Evolutionary conservation across 2,329 filamentous ascomycete species (phyloP).

Genomic region (Aspergillus pseudotamarii): DNA sequence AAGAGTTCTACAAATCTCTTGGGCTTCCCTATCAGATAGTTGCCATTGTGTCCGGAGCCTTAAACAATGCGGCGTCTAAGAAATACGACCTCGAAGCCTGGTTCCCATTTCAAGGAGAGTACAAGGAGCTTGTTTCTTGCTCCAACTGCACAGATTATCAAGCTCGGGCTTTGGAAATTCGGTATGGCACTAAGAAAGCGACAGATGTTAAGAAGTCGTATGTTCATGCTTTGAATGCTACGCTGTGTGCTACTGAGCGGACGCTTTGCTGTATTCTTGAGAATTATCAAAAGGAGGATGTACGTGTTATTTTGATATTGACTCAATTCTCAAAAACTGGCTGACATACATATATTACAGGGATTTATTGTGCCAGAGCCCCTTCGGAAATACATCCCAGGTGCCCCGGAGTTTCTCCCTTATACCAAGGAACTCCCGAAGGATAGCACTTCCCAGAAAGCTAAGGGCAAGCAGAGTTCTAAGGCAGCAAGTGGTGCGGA

Average conservation of each 20-base stretch:
- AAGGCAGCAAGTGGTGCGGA: constrained; percentile 33
- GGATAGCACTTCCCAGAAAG: constrained; percentile 66
- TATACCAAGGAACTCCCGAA: constrained; percentile 85
- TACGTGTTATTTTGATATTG: constrained; percentile 42
- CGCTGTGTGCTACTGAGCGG: constrained; percentile 85
- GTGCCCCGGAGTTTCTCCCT: constrained; percentile 83
- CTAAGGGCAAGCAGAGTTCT: constrained; percentile 44
- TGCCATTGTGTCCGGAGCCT: constrained; percentile 90
- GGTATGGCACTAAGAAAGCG: constrained; percentile 84
- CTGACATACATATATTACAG: constrained; percentile 43
- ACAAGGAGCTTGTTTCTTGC: constrained; percentile 97
- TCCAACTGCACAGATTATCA: constrained; percentile 99
- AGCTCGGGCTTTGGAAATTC: constrained; percentile 87
- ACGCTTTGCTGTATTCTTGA: constrained; percentile 93
- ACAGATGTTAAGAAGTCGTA: constrained; percentile 88
- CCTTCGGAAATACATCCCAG: constrained; percentile 86
- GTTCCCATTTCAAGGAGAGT: constrained; percentile 95
- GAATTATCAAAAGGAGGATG: constrained; percentile 92
- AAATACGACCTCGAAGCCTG: constrained; percentile 96
- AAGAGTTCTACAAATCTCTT: constrained; percentile 93
- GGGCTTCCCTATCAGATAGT: constrained; percentile 89
- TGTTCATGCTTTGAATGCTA: constrained; percentile 90
- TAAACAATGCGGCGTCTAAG: constrained; percentile 87
- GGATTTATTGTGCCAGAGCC: constrained; percentile 80
- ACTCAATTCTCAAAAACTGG: not conserved